These are phyloP conservation scores for Hypoxylon intermedium DNA, from an alignment of 495 filamentous ascomycete genomes.

Conservation along the genomic window DNA sequence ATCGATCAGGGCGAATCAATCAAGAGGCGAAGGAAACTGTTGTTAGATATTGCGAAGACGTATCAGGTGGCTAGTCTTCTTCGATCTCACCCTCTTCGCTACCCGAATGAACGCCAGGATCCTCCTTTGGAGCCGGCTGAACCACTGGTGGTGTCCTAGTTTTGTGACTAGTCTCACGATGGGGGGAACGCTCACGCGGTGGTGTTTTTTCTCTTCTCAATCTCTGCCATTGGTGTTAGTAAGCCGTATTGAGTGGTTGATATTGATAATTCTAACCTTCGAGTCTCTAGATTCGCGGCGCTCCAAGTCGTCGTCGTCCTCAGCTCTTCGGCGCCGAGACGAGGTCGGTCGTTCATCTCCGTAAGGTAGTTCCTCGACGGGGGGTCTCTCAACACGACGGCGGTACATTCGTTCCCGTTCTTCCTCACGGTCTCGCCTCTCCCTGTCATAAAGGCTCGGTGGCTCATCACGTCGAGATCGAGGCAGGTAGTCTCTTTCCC, in stretches of 20 bases:
- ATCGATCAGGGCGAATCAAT: too few species aligned
- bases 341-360: conserved; percentile 74
- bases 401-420: conserved; percentile 86
- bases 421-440: conserved; percentile 81
- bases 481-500: conserved; percentile 53
- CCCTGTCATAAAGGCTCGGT: conserved; percentile 65
- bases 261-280: conserved; percentile 58
- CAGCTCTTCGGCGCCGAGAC: conserved; percentile 68
- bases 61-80: conserved; percentile 67
- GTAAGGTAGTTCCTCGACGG: conserved; percentile 84
- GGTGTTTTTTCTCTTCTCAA: conserved; percentile 63
- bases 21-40: too few species aligned
- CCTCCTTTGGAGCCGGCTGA: conserved; percentile 62
- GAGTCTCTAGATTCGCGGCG: conserved; percentile 67
- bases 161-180: conserved; percentile 59
- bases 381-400: conserved; percentile 77
- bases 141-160: conserved; percentile 60
- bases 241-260: not conserved
- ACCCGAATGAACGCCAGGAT: conserved; percentile 74
- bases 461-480: conserved; percentile 57
- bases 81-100: conserved; percentile 99
- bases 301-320: conserved; percentile 77
- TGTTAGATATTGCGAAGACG: conserved; percentile 14
- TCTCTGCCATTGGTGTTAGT: conserved; percentile 54
- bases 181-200: conserved; percentile 66